These are phyloP conservation scores for Tetragonia tetragonoides DNA, from an alignment of 148 eudicot genomes.

Conservation along the genomic window DNA sequence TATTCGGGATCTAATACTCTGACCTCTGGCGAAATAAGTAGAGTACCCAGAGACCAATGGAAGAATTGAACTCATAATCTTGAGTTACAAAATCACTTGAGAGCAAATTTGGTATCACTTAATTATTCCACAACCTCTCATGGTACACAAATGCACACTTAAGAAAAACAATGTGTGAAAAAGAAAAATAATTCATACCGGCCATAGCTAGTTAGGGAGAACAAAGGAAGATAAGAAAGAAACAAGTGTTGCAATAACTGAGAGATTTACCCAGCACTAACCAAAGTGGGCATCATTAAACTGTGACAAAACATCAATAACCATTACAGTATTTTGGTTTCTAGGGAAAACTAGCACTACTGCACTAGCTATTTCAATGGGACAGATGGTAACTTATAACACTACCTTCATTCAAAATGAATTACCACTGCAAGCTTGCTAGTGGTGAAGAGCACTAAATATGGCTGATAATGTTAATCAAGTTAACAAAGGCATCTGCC, in stretches of 20 bases:
- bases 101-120: no score
- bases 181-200: no score
- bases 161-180: no score
- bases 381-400: conserved; percentile 13
- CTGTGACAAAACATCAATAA: background rate
- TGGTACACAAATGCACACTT: no score
- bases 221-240: background rate
- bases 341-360: background rate
- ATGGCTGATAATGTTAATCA: conserved; percentile 5
- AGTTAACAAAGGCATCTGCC: background rate
- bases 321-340: background rate
- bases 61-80: no score
- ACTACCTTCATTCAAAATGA: background rate
- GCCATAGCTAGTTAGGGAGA: no score
- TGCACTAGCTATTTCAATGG: background rate
- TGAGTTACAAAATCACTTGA: no score
- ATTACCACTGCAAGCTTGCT: conserved; percentile 1
- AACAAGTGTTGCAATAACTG: background rate
- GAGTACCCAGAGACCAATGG: no score
- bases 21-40: no score
- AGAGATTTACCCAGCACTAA: background rate
- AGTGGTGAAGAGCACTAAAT: conserved; percentile 6
- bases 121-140: no score
- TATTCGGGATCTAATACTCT: no score
- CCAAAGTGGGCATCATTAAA: background rate